These are phyloP conservation scores for Pestalotiopsis sp. DNA, from an alignment of 2,329 filamentous ascomycete genomes.

Conservation along the genomic window DNA sequence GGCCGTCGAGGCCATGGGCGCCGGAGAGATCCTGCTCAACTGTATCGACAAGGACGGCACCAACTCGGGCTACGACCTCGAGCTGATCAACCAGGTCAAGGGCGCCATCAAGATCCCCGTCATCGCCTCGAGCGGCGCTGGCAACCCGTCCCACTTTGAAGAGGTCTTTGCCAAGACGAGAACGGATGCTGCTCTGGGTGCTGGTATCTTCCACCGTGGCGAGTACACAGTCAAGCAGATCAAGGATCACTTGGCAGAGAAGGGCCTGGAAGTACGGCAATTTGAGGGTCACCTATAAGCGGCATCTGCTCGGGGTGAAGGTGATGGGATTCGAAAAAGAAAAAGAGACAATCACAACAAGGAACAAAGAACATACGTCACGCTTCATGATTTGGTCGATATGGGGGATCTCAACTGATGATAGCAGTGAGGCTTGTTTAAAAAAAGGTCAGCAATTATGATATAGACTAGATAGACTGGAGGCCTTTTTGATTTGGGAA, in stretches of 20 bases:
- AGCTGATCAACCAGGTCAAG: constrained; percentile 89
- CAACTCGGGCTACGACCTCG: constrained; percentile 91
- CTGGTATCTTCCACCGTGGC: constrained; percentile 95
- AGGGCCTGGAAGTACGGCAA: constrained; percentile 75
- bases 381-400: not conserved
- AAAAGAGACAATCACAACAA: constrained; percentile 10
- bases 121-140: constrained; percentile 91
- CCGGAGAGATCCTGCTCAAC: constrained; percentile 92
- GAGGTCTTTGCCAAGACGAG: constrained; percentile 85
- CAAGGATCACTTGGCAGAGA: constrained; percentile 74
- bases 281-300: constrained; percentile 61
- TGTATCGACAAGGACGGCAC: constrained; percentile 97
- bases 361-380: constrained; percentile 7
- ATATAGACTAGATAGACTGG: not conserved
- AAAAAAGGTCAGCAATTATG: not conserved
- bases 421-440: not conserved
- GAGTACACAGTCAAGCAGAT: constrained; percentile 96
- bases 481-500: constrained; percentile 1
- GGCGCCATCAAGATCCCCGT: constrained; percentile 85
- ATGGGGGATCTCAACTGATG: not conserved
- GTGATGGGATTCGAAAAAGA: not conserved
- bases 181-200: constrained; percentile 90
- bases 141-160: constrained; percentile 81
- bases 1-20: constrained; percentile 94
- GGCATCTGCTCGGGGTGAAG: not conserved